phyloP scores from a whole-genome alignment of 2,329 filamentous ascomycete species.

The Colletotrichum tanaceti region DNA sequence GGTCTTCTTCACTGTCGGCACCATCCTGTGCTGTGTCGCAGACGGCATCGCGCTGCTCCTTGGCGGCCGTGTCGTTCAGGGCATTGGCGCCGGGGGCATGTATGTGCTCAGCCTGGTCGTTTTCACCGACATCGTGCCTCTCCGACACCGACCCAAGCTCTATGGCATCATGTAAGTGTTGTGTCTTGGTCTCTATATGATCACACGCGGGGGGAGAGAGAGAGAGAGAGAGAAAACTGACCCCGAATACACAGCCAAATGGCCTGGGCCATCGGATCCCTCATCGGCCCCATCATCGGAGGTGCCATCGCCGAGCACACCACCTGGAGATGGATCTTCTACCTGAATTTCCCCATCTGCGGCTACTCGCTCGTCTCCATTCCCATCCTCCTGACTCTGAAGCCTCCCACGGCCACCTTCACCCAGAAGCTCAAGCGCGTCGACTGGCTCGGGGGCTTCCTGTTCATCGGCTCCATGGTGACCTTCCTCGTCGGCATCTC shows the following conservation, averaged over 20 bases:
- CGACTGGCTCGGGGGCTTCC: slow-evolving; percentile 59
- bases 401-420: slow-evolving; percentile 48
- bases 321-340: slow-evolving; percentile 62
- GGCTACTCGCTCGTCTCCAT: slow-evolving; percentile 53
- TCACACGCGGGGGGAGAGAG: too few relatives aligned
- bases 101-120: slow-evolving; percentile 55
- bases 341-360: slow-evolving; percentile 59
- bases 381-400: slow-evolving; percentile 56
- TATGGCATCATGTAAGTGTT: slow-evolving; percentile 51
- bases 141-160: slow-evolving; percentile 55
- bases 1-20: slow-evolving; percentile 57
- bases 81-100: slow-evolving; percentile 56
- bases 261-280: slow-evolving; percentile 55
- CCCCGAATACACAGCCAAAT: slow-evolving; percentile 42
- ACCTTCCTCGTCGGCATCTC: slow-evolving; percentile 61
- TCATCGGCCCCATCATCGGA: slow-evolving; percentile 54
- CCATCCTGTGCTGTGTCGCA: slow-evolving; percentile 53
- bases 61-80: slow-evolving; percentile 53
- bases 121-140: slow-evolving; percentile 56
- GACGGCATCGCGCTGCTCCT: slow-evolving; percentile 50
- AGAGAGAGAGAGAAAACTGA: background rate
- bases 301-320: slow-evolving; percentile 50
- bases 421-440: slow-evolving; percentile 52
- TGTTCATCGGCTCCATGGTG: slow-evolving; percentile 58
- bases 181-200: too few relatives aligned